Percentiles rank a stretch among this genome's conserved stretches.
Evolutionary conservation across 1,284 basidiomycete genomes (phyloP).

Genomic region (Rhodofomes roseus): DNA sequence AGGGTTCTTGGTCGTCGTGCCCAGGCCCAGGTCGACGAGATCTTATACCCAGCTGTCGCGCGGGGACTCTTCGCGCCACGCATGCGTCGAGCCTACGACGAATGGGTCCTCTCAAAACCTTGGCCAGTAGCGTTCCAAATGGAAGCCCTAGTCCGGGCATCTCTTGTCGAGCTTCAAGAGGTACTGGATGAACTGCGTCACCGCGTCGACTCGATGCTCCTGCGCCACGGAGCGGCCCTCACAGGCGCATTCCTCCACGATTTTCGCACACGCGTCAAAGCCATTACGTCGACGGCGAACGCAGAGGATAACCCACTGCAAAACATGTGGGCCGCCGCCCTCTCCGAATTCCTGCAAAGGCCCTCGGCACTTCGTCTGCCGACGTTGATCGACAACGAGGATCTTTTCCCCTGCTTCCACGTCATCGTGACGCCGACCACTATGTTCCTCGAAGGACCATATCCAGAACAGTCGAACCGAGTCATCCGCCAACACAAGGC

Average conservation of each 20-base stretch:
- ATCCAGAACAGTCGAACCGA: slow-evolving; percentile 62
- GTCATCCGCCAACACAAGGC: slow-evolving; percentile 50
- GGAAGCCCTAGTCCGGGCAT: slow-evolving; percentile 40
- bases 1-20: slow-evolving; percentile 33
- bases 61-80: slow-evolving; percentile 40
- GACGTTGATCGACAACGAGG: slow-evolving; percentile 27
- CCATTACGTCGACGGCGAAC: slow-evolving; percentile 23
- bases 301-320: slow-evolving; percentile 1
- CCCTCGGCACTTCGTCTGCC: slow-evolving; percentile 19
- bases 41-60: slow-evolving; percentile 35
- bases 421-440: slow-evolving; percentile 58
- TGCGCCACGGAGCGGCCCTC: slow-evolving; percentile 31
- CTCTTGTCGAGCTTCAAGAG: slow-evolving; percentile 43
- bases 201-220: slow-evolving; percentile 28
- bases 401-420: slow-evolving; percentile 47
- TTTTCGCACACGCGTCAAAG: slow-evolving; percentile 33
- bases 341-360: not conserved
- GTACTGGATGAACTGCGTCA: slow-evolving; percentile 37
- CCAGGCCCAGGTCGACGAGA: slow-evolving; percentile 30
- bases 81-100: slow-evolving; percentile 30
- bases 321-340: slow-evolving; percentile 11
- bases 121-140: slow-evolving; percentile 57
- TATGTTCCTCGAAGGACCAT: slow-evolving; percentile 55
- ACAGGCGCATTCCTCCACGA: slow-evolving; percentile 39
- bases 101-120: slow-evolving; percentile 34